Base-by-base conservation (phyloP, 371 early-diverging fungal species). In the Haplosporangium sp. region DNA sequence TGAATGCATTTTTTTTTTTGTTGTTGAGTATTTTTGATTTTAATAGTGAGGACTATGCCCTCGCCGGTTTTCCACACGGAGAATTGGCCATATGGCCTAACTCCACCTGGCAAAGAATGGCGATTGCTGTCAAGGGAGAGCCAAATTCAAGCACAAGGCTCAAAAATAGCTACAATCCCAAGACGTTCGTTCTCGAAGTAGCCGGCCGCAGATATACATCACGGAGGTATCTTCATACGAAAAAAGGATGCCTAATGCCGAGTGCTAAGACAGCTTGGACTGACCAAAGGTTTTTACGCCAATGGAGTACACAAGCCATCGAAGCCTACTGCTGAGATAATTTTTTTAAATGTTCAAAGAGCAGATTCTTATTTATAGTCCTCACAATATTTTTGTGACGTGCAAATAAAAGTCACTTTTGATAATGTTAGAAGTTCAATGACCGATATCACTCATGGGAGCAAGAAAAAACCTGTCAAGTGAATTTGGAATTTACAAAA, bases 81-180 rank as follows among this genome's bases (percentile, higher is more conserved):
- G 79, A 53, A 78, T 73, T 58, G 79, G 79, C 79, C 37, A 50
- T 78, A 78, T 78, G 74, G 79, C 79, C 79, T 78, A 63, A 73
- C 79, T 73, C 79, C 74, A 78, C 79, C 74, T 74, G 79, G 79
- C 79, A 78, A 78, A 78, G 79, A 78, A 78, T 78, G 79, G 74
- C 79, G 79, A 67, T 62, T 73, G 79, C 74, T 57, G 58, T 45
- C 56, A 34, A 59, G 64, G 65, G 70, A 74, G 74, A 74, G 74
- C 79, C 65, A 63, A 17, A 20, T 1, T 39, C 48, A 44, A 20
- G 27, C n/a, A 39, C 34, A 9, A 34, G n/a, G 17, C 44, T 34
- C 15, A 38, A 52, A 39, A 37, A 38, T 42, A 57, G 74, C 79
- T 78, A 56, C 79, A 58, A 78, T 78, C 73, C 79, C 69, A 39